Conservation (phyloP, 2,329 filamentous ascomycete genomes). For the Calonectria pauciramosa region DNA sequence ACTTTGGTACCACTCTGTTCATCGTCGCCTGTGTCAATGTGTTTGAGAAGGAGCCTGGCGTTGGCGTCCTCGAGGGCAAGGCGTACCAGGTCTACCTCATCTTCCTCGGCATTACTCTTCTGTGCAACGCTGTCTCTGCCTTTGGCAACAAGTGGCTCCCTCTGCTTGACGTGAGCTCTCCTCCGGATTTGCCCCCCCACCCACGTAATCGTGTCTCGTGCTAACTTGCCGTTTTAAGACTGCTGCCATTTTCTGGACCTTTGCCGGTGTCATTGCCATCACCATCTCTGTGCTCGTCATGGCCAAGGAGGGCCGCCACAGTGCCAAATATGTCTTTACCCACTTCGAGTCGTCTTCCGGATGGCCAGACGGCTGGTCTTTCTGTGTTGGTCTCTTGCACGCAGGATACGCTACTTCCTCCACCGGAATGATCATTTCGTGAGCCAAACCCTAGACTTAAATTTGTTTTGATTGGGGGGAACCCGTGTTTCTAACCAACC, state of each 20-base stretch:
- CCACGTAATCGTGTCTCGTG: not conserved
- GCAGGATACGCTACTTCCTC: slow-evolving; percentile 82
- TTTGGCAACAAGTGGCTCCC: slow-evolving; percentile 78
- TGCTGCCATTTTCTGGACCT: slow-evolving; percentile 81
- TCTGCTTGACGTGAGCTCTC: slow-evolving; percentile 72
- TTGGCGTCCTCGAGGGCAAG: slow-evolving; percentile 60
- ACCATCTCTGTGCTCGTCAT: slow-evolving; percentile 73
- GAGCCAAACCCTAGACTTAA: slow-evolving; percentile 50
- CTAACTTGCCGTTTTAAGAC: slow-evolving; percentile 60
- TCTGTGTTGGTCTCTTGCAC: slow-evolving; percentile 79
- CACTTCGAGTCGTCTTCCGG: slow-evolving; percentile 78
- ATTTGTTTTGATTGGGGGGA: not conserved
- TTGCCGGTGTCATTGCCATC: slow-evolving; percentile 77
- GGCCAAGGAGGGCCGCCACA: slow-evolving; percentile 76
- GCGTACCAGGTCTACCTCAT: slow-evolving; percentile 79
- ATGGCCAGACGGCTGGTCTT: slow-evolving; percentile 80
- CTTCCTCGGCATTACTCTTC: slow-evolving; percentile 76
- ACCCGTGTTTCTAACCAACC: slow-evolving; percentile 29
- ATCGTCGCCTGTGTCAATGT: slow-evolving; percentile 69
- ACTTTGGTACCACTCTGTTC: slow-evolving; percentile 82
- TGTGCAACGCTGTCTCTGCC: slow-evolving; percentile 75
- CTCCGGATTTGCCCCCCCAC: not conserved
- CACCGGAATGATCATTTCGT: slow-evolving; percentile 85
- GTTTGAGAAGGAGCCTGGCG: slow-evolving; percentile 61
- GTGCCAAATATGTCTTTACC: slow-evolving; percentile 74